Evolutionary conservation across 257 asterid species (phyloP), one percentile per base, ranked within the genome.

Genomic region (Solanum chiquidenum): DNA sequence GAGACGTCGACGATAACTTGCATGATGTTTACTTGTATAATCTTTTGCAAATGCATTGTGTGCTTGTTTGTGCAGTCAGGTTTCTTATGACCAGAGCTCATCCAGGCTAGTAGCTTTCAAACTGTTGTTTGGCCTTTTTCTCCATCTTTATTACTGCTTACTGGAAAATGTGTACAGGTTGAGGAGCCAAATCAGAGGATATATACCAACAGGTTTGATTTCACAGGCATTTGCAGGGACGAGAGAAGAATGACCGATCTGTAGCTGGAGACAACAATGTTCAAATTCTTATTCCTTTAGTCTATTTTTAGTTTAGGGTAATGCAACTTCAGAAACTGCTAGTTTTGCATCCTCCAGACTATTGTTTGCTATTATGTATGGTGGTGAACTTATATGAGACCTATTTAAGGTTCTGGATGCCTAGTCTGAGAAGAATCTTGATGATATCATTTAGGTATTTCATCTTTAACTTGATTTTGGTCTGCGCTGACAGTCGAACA

Each of bases 141-240:
- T 60, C 69, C 20, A 27, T 21, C 60, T 68, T 18, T 42, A 10
- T 87, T 79, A 88, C 87, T 72, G 91, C 88, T 96, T 93, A 83
- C 91, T 77, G 83, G 95, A 95, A 89, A 92, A 90, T 91, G 90
- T 95, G 92, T 94, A 96, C 98, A 95, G 99, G 99, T 96, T 60
- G 49, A 83, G 89, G 40, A 76, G 88, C 85, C 83, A 84, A 84
- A 84, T 79, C 83, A 27, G 79, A 73, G 89, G 88, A 85, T 85
- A 83, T 89, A 83, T 66, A 68, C 35, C 88, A 52, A 80, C 88
- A 66, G 90, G 87, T 87, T 87, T 88, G 90, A 89, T 89, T 86
- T 87, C 80, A 86, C 86, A 86, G 91, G 77, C 86, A 88, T 85
- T 91, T 91, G 93, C 94, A 87, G 92, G 93, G 88, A 29, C 73